Conservation (phyloP, 495 filamentous ascomycete species). For the Extremus antarcticus region DNA sequence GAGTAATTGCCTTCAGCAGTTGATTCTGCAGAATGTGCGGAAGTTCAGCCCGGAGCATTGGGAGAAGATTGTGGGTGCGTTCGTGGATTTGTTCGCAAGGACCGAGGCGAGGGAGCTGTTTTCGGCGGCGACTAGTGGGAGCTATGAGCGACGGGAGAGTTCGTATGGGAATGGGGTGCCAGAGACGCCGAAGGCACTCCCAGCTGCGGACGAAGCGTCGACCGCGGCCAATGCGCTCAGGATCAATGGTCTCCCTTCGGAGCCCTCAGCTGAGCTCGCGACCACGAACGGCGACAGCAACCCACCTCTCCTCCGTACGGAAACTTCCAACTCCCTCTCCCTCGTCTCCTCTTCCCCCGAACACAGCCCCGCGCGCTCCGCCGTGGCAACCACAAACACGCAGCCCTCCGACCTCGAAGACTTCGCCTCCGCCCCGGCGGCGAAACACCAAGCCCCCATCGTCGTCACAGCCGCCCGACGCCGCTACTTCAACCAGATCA, state of each 20-base stretch:
- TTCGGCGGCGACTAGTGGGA: constrained; percentile 53
- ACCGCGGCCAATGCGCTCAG: constrained; percentile 26
- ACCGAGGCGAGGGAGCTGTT: constrained; percentile 94
- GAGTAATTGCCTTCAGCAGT: constrained; percentile 91
- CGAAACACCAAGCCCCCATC: constrained; percentile 67
- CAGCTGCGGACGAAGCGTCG: not conserved
- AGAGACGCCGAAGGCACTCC: not conserved
- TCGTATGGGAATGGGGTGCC: not conserved
- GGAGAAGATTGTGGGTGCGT: constrained; percentile 85
- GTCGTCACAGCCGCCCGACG: constrained; percentile 85
- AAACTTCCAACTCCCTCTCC: constrained; percentile 1
- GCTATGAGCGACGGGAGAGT: constrained; percentile 3
- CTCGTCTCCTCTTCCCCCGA: constrained; percentile 9
- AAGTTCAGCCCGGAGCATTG: constrained; percentile 84
- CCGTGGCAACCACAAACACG: constrained; percentile 7
- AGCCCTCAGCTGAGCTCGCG: constrained; percentile 1
- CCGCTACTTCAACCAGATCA: constrained; percentile 98
- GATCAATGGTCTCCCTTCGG: constrained; percentile 29
- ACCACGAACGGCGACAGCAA: constrained; percentile 8
- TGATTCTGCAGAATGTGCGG: constrained; percentile 88
- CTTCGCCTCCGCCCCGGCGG: constrained; percentile 53
- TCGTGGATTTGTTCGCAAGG: constrained; percentile 86
- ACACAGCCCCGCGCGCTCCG: constrained; percentile 17
- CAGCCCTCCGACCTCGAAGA: constrained; percentile 54
- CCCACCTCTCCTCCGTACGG: not conserved